Evolutionary conservation across 106 monocot species (phyloP), one percentile per base, ranked within the genome.

Genomic region (Dendrobium nobile): DNA sequence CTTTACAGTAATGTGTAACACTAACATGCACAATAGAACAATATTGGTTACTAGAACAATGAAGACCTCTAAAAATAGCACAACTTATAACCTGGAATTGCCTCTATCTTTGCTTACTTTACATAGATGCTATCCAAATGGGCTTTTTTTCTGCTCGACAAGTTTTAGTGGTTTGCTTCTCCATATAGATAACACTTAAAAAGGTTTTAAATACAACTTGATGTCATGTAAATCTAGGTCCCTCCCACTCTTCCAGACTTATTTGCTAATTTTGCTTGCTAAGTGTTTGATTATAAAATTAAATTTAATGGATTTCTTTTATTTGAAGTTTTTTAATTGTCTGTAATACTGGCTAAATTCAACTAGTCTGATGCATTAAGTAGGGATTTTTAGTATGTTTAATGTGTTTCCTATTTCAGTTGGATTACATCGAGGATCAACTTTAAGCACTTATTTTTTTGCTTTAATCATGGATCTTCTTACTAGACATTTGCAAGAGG

Each of bases 231-330:
- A 45, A 45, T 5, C 9, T 9, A 27, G 27, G 0, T 27, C 27
- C 27, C 27, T 27, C 0, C 27, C 27, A 27, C 27, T 27, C 27
- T 27, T 27, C 43, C 43, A 43, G 43, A 43, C 43, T 43, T 43
- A 55, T 55, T 55, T 55, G 54, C 54, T 55, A 55, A 55, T 55
- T 87, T 89, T 96, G 86, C 93, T 93, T 70, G 93, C 92, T 41
- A 96, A 96, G 81, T 92, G 93, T 84, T 90, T 93, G 84, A 92
- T 93, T 85, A 89, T 92, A 80, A 93, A 96, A 80, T 93, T 93
- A 84, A 70, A 77, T 81, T 80, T 72, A 47, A 41, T 67, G 70
- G n/a, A 59, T n/a, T 59, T 59, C 5, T 18, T 59, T 59, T 59
- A 2, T 59, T 59, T 59, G 8, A 59, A 20, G 4, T 59, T 19